Evolutionary conservation across 2,329 filamentous ascomycete genomes (phyloP).

Genomic region (Pestalotiopsis sp.): DNA sequence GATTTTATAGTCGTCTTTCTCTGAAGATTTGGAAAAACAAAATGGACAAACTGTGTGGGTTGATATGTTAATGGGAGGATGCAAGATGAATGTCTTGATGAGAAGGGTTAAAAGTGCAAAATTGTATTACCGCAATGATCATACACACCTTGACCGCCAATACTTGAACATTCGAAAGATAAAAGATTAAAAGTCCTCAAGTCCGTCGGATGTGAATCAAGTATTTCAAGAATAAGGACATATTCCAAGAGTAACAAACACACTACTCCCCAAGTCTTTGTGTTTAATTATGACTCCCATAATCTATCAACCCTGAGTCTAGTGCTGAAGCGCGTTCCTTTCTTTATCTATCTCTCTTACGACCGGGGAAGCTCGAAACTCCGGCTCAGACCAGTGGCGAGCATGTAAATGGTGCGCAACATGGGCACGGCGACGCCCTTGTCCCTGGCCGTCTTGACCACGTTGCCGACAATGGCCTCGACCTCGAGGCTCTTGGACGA

Average conservation of each 20-base stretch:
- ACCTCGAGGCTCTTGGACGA: slow-evolving; percentile 28
- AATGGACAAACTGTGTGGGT: not conserved
- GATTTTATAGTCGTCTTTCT: not conserved
- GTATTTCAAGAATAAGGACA: too few species aligned
- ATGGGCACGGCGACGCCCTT: slow-evolving; percentile 27
- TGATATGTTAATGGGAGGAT: not conserved
- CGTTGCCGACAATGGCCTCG: slow-evolving; percentile 35
- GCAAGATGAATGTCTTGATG: too few species aligned
- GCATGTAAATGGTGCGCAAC: slow-evolving; percentile 38
- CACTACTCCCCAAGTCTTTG: too few species aligned
- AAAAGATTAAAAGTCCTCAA: too few species aligned
- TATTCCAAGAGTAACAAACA: too few species aligned
- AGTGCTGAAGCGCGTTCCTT: not conserved
- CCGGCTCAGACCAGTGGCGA: slow-evolving; percentile 35
- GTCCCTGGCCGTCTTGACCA: slow-evolving; percentile 25
- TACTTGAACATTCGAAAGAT: too few species aligned
- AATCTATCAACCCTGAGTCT: not conserved
- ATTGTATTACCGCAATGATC: too few species aligned
- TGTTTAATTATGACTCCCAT: not conserved
- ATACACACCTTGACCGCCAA: too few species aligned
- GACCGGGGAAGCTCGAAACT: slow-evolving; percentile 19
- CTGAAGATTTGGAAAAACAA: not conserved
- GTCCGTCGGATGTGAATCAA: too few species aligned
- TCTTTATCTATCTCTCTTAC: not conserved
- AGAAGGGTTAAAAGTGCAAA: too few species aligned